Conservation (phyloP, 106 monocot species). For the Allium cepa region DNA sequence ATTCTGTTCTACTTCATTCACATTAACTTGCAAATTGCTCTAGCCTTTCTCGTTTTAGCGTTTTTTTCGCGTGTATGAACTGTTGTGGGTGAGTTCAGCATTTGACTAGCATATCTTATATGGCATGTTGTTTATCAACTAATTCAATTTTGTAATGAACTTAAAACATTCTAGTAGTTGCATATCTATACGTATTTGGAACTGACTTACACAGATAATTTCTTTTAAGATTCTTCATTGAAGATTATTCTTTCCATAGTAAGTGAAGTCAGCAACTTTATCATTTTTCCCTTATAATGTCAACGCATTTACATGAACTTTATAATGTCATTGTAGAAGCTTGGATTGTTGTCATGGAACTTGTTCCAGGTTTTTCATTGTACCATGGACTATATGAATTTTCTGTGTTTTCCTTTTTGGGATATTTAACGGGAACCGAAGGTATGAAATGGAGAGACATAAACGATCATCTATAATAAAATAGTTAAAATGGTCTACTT, state of each 20-base stretch:
- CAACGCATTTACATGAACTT: neutral
- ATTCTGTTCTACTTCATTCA: constrained; percentile 63
- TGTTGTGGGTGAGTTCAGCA: constrained; percentile 37
- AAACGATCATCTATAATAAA: constrained; percentile 7
- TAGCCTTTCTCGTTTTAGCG: constrained; percentile 49
- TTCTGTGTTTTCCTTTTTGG: constrained; percentile 34
- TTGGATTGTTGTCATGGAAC: constrained; percentile 59
- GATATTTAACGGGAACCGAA: constrained; percentile 28
- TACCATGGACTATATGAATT: constrained; percentile 75
- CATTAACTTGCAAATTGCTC: constrained; percentile 66
- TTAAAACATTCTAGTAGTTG: constrained; percentile 32
- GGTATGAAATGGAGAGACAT: constrained; percentile 74
- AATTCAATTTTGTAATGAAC: neutral
- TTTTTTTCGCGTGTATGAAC: constrained; percentile 58
- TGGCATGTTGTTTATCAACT: too few relatives aligned
- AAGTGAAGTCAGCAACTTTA: constrained; percentile 10
- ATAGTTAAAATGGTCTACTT: too few relatives aligned
- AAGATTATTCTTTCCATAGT: constrained; percentile 43
- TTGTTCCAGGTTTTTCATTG: constrained; percentile 63
- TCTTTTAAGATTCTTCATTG: constrained; percentile 30
- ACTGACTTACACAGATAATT: constrained; percentile 39
- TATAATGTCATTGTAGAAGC: constrained; percentile 17
- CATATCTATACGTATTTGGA: constrained; percentile 50
- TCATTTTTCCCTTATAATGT: neutral
- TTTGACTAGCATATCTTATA: neutral